Base-by-base conservation (phyloP, 2,329 filamentous ascomycete genomes). In the Cryphonectria nitschkei region DNA sequence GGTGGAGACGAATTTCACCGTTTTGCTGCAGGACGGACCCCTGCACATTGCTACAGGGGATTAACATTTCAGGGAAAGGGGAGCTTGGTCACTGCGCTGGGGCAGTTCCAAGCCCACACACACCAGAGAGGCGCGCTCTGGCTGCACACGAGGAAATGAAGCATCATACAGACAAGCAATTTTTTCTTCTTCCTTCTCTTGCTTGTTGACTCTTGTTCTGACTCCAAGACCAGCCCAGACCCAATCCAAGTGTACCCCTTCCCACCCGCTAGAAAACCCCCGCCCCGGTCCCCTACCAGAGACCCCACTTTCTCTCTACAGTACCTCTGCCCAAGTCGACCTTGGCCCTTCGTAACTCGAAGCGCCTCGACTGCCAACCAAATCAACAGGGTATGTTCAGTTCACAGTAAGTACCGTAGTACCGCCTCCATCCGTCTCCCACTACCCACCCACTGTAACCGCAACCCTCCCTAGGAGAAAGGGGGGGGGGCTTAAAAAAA, bases 11-110 rank as follows among this genome's bases (percentile, higher is more conserved):
- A 29, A 65, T 66, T 46, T 26, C 39, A 72, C 71, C 68, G 71
- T 72, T 71, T 70, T 43, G 66, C 66, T 67, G 46, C 70, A 61
- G 63, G 67, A 46, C 70, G 58, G 39, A 70, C 66, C 71, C 70
- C 69, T 70, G 66, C 41, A 65, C 63, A 34, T 13, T 52, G 34
- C 50, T 41, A 39, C 54, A 54, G 34, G 54, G 32, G 32, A 3
- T 56, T 67, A n/a, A 32, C 19, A 58, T 39, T 61, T 61, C 64
- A 70, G 68, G 70, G 70, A 71, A 69, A 67, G 62, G 62, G 70
- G 64, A 62, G 41, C 62, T 39, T 72, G 70, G 70, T 68, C 70
- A 65, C 46, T 68, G 70, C 66, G 62, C 69, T 32, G 54, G 54
- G 22, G 29, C 54, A 58, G 26, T 29, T 32, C 8, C n/a, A 46